A percentile compares a stretch with the other conserved stretches of the same genome.
Conservation (phyloP, 2,329 filamentous ascomycete species). For the Colletotrichum neosansevieriae region DNA sequence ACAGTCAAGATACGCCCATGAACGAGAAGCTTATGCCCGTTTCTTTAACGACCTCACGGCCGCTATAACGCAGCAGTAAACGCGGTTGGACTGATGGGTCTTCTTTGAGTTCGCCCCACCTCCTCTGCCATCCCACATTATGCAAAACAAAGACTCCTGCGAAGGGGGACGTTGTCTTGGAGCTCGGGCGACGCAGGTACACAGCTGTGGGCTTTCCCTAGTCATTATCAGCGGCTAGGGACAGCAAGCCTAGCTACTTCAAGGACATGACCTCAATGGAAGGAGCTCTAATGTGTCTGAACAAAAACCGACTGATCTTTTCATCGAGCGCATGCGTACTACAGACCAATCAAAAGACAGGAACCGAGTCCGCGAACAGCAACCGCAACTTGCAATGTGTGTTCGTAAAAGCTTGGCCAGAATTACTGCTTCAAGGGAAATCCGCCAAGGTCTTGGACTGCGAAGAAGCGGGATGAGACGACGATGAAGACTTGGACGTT, state of each 20-base stretch:
- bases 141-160: not conserved
- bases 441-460: too few species aligned
- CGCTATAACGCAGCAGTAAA: not conserved
- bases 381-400: not conserved
- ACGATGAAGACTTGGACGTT: not conserved
- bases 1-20: not conserved
- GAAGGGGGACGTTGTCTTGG: not conserved
- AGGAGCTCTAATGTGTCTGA: not conserved
- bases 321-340: not conserved
- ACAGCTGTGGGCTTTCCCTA: not conserved
- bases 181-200: not conserved
- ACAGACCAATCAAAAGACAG: not conserved
- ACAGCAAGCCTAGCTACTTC: not conserved
- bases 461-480: not conserved
- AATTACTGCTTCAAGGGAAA: not conserved
- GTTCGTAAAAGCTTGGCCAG: not conserved
- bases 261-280: not conserved
- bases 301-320: constrained; percentile 6
- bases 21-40: not conserved
- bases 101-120: not conserved
- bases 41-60: not conserved
- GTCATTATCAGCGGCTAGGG: not conserved
- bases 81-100: not conserved
- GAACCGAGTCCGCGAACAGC: not conserved
- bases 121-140: not conserved